Evolutionary conservation across 2,329 filamentous ascomycete species (phyloP).

Genomic region (Claviceps lovelessii): DNA sequence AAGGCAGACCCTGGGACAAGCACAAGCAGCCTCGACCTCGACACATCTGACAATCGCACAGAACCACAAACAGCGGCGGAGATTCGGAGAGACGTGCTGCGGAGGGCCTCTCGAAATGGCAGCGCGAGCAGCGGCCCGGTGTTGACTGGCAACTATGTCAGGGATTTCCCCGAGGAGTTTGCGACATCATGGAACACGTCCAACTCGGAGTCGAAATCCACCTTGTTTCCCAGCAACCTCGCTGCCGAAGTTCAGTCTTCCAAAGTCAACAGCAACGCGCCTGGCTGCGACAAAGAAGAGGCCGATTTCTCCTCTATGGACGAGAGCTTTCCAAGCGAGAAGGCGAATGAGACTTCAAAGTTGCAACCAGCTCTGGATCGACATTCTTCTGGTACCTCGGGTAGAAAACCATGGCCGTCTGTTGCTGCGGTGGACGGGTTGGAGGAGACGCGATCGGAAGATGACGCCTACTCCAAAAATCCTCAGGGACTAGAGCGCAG

Average conservation of each 20-base stretch:
- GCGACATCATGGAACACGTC: conserved; percentile 24
- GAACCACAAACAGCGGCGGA: conserved; percentile 17
- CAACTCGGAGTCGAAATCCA: conserved; percentile 14
- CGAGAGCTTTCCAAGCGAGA: conserved; percentile 23
- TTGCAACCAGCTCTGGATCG: conserved; percentile 20
- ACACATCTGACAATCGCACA: conserved; percentile 21
- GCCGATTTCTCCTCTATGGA: conserved; percentile 25
- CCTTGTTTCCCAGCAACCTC: conserved; percentile 12
- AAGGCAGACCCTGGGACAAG: conserved; percentile 18
- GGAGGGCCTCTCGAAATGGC: conserved; percentile 11
- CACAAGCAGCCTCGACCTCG: conserved; percentile 14
- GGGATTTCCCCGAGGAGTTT: conserved; percentile 41
- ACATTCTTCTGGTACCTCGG: background rate
- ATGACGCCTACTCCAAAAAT: conserved; percentile 28
- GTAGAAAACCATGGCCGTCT: background rate
- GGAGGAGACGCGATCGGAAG: conserved; percentile 9
- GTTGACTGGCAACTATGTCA: conserved; percentile 33
- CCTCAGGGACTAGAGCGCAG: conserved; percentile 35
- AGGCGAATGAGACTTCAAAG: conserved; percentile 9
- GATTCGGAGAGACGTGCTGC: conserved; percentile 18
- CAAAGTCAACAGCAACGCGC: background rate
- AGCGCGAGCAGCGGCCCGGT: conserved; percentile 5
- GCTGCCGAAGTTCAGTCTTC: background rate
- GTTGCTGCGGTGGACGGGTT: background rate
- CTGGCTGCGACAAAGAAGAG: conserved; percentile 13